Evolutionary conservation across 768 basidiomycete genomes (phyloP).

Genomic region (Amyloporia xantha): DNA sequence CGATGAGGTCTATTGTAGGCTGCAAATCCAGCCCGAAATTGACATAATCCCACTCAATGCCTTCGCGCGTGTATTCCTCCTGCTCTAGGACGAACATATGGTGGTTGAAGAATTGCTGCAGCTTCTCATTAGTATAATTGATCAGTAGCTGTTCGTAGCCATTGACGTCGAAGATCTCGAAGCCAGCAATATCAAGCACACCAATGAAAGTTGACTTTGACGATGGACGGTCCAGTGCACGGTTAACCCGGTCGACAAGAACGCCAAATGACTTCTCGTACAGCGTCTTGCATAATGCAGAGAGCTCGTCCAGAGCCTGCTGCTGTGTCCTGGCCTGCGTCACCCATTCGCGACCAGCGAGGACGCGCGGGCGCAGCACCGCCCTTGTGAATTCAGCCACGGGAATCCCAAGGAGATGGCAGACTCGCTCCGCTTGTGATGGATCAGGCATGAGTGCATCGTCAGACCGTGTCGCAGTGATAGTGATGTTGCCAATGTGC

Average conservation of each 20-base stretch:
- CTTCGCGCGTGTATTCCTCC: constrained; percentile 94
- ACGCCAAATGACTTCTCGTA: constrained; percentile 96
- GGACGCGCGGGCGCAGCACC: constrained; percentile 81
- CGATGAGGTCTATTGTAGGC: constrained; percentile 97
- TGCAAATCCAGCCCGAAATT: constrained; percentile 97
- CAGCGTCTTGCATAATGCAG: constrained; percentile 86
- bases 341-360: constrained; percentile 96
- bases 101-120: constrained; percentile 98
- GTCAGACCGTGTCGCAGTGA: constrained; percentile 73
- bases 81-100: constrained; percentile 99
- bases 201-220: constrained; percentile 94
- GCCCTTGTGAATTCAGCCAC: constrained; percentile 84
- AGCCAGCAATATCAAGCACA: constrained; percentile 97
- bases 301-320: constrained; percentile 90
- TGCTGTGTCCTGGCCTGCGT: constrained; percentile 86
- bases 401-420: constrained; percentile 86
- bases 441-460: constrained; percentile 74
- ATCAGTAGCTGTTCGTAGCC: constrained; percentile 97
- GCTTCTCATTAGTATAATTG: constrained; percentile 98
- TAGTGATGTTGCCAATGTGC: constrained; percentile 89
- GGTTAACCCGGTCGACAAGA: constrained; percentile 92
- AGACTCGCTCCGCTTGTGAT: constrained; percentile 83
- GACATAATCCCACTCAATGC: constrained; percentile 96
- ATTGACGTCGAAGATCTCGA: constrained; percentile 94
- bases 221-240: constrained; percentile 87